These are phyloP conservation scores for Pascua sp. DNA, from an alignment of 1,284 basidiomycete genomes.

Conservation along the genomic window DNA sequence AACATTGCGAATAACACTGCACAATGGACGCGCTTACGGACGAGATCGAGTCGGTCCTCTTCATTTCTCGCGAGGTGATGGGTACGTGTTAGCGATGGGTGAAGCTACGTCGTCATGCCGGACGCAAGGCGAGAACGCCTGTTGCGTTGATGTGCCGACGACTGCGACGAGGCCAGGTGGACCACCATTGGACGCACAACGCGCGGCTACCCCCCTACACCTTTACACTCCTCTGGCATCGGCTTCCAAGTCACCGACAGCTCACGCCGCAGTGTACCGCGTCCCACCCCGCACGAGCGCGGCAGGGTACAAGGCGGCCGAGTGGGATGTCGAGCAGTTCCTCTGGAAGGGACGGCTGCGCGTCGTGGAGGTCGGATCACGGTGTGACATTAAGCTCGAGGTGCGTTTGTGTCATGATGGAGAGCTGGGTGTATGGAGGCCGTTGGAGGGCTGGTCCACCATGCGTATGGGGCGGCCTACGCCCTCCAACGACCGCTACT, in stretches of 20 bases:
- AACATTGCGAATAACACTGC: neutral
- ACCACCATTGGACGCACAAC: too few relatives aligned
- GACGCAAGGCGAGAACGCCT: too few relatives aligned
- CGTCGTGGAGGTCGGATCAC: slow-evolving; percentile 42
- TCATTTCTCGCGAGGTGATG: slow-evolving; percentile 49
- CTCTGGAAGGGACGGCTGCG: slow-evolving; percentile 50
- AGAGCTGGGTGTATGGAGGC: too few relatives aligned
- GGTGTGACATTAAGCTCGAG: slow-evolving; percentile 48
- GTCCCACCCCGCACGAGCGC: slow-evolving; percentile 48
- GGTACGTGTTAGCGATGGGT: slow-evolving; percentile 33
- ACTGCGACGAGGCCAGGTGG: too few relatives aligned
- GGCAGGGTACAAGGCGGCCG: slow-evolving; percentile 48
- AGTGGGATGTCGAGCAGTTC: slow-evolving; percentile 49
- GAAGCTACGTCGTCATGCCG: too few relatives aligned
- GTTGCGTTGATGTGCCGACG: too few relatives aligned
- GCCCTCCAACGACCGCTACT: too few relatives aligned
- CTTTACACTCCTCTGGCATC: too few relatives aligned
- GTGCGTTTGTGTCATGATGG: slow-evolving; percentile 23
- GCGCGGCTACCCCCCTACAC: too few relatives aligned
- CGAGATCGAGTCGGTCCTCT: slow-evolving; percentile 49
- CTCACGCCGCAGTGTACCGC: slow-evolving; percentile 43
- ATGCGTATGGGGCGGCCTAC: too few relatives aligned
- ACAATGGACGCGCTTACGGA: slow-evolving; percentile 42
- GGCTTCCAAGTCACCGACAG: too few relatives aligned
- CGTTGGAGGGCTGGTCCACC: too few relatives aligned